Evolutionary conservation across 768 basidiomycete genomes (phyloP).

Genomic region (Agrocybe chaxingu): DNA sequence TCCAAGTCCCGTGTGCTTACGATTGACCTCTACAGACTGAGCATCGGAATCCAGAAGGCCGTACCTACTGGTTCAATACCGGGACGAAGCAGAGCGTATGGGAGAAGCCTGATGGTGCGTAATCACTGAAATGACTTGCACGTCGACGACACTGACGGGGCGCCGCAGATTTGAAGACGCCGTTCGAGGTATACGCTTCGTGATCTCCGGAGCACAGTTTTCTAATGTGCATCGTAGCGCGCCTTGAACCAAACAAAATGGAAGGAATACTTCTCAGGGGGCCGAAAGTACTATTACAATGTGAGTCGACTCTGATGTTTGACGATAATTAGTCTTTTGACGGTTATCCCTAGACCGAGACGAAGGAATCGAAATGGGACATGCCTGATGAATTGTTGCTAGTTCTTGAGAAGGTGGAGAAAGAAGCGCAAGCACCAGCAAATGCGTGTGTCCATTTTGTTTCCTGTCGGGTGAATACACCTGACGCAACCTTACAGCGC

Average conservation of each 20-base stretch:
- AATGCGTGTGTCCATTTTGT: slow-evolving; percentile 13
- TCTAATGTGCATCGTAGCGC: slow-evolving; percentile 43
- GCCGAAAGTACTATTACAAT: slow-evolving; percentile 89
- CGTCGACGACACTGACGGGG: neutral
- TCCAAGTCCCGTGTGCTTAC: too few species aligned
- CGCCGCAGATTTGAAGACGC: slow-evolving; percentile 74
- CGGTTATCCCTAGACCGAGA: slow-evolving; percentile 53
- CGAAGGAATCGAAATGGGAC: slow-evolving; percentile 97
- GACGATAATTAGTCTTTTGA: slow-evolving; percentile 1
- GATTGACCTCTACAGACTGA: slow-evolving; percentile 58
- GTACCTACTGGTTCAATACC: slow-evolving; percentile 98
- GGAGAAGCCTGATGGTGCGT: slow-evolving; percentile 94
- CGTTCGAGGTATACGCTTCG: slow-evolving; percentile 69
- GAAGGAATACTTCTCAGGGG: slow-evolving; percentile 95
- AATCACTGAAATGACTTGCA: neutral
- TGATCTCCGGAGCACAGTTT: slow-evolving; percentile 5
- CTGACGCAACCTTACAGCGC: slow-evolving; percentile 11
- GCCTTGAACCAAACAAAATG: slow-evolving; percentile 89
- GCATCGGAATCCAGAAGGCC: slow-evolving; percentile 92
- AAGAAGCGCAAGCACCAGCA: slow-evolving; percentile 50
- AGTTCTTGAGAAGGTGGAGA: slow-evolving; percentile 83
- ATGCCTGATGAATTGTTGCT: slow-evolving; percentile 90
- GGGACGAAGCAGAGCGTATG: slow-evolving; percentile 88
- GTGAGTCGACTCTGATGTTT: slow-evolving; percentile 35
- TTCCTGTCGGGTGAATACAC: neutral